Conservation (phyloP, 2,329 filamentous ascomycete genomes). For the Colletotrichum tropicicola region DNA sequence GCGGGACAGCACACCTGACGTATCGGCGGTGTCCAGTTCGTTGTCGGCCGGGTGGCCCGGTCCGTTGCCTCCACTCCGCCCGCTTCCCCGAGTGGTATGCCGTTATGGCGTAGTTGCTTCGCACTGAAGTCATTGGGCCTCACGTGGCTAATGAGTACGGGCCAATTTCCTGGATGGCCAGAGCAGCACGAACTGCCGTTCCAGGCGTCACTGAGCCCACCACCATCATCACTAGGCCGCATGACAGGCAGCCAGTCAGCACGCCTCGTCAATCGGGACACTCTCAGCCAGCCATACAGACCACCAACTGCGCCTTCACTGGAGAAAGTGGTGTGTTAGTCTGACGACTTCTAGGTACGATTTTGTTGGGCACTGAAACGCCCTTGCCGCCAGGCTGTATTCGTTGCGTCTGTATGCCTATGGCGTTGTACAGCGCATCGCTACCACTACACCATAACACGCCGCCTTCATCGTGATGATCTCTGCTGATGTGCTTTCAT, state of each 20-base stretch:
- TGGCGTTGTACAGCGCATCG: conserved; percentile 57
- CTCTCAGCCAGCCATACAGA: conserved; percentile 24
- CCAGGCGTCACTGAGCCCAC: background rate
- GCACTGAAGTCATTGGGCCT: background rate
- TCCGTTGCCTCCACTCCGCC: conserved; percentile 8
- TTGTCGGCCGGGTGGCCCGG: conserved; percentile 2
- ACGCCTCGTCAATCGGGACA: conserved; percentile 27
- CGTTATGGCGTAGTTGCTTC: background rate
- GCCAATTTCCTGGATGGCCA: background rate
- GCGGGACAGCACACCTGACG: background rate
- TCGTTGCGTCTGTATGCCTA: conserved; percentile 34
- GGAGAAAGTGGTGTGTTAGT: conserved; percentile 38
- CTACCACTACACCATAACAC: background rate
- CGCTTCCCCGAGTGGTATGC: background rate
- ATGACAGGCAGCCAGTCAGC: conserved; percentile 27
- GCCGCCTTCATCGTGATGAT: background rate
- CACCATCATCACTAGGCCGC: conserved; percentile 31
- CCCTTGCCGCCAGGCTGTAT: conserved; percentile 52
- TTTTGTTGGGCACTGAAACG: conserved; percentile 60
- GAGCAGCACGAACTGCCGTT: background rate
- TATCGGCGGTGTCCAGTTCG: background rate
- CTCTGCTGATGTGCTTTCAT: background rate
- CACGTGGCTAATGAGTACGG: background rate
- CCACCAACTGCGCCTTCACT: conserved; percentile 14
- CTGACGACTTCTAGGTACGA: conserved; percentile 44